phyloP scores from a whole-genome alignment of 768 basidiomycete species.

The Amanita jacksonii region DNA sequence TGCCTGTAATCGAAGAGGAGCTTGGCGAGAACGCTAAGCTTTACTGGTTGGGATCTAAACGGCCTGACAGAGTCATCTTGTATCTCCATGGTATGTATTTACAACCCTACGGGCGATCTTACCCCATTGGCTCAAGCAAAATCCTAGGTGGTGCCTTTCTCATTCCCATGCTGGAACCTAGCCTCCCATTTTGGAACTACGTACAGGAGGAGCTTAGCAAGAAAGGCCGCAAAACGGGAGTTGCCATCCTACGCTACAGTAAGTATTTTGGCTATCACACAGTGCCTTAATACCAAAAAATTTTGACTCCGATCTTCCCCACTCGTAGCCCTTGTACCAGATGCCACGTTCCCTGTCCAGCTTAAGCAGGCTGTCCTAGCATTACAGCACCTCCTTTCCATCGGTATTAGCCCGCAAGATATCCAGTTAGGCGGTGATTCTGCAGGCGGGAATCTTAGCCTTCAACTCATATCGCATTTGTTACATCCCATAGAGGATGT shows the following conservation, averaged over 20 bases:
- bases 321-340: conserved; percentile 15
- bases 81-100: conserved; percentile 21
- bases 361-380: conserved; percentile 22
- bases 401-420: conserved; percentile 21
- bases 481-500: conserved; percentile 25
- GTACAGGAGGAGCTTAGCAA: conserved; percentile 18
- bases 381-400: conserved; percentile 20
- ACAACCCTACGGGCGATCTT: neutral
- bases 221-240: conserved; percentile 16
- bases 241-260: conserved; percentile 26
- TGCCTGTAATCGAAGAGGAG: conserved; percentile 17
- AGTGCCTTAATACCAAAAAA: neutral
- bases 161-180: conserved; percentile 14
- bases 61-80: conserved; percentile 22
- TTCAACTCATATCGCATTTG: conserved; percentile 27
- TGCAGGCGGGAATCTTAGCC: conserved; percentile 28
- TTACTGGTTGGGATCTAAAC: conserved; percentile 24
- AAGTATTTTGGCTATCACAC: conserved; percentile 6
- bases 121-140: neutral
- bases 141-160: conserved; percentile 24
- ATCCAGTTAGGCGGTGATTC: conserved; percentile 30
- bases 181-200: conserved; percentile 21
- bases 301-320: neutral
- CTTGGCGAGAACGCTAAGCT: conserved; percentile 18
- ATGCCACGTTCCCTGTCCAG: conserved; percentile 25